Conservation (phyloP, 2,329 filamentous ascomycete species). For the Setomelanomma holmii region DNA sequence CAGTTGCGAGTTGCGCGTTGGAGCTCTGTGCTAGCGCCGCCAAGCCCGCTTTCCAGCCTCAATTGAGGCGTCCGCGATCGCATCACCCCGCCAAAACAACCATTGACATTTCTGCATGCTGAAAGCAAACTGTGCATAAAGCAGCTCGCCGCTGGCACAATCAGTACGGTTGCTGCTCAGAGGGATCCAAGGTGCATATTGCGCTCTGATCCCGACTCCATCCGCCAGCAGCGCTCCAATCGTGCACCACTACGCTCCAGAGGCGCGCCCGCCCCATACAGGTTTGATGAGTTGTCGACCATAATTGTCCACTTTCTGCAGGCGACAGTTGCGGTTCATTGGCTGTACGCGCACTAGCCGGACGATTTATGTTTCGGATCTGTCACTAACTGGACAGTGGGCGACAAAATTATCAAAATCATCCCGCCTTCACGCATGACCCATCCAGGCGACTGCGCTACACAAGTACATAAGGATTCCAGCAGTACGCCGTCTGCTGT, state of each 20-base stretch:
- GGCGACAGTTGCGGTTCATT: slow-evolving; percentile 33
- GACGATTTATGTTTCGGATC: slow-evolving; percentile 45
- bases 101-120: not conserved
- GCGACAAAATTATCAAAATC: slow-evolving; percentile 36
- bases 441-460: slow-evolving; percentile 27
- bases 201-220: slow-evolving; percentile 18
- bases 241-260: slow-evolving; percentile 25
- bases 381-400: slow-evolving; percentile 41
- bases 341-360: slow-evolving; percentile 40
- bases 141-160: not conserved
- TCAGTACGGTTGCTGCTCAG: not conserved
- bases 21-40: slow-evolving; percentile 27
- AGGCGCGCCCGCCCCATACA: slow-evolving; percentile 38
- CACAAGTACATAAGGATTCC: slow-evolving; percentile 39
- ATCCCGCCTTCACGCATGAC: slow-evolving; percentile 50
- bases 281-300: slow-evolving; percentile 49
- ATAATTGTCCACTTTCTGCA: slow-evolving; percentile 37
- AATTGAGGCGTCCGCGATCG: not conserved
- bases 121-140: slow-evolving; percentile 4
- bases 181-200: slow-evolving; percentile 9
- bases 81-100: not conserved
- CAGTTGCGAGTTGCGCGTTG: slow-evolving; percentile 39
- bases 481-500: slow-evolving; percentile 22
- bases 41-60: slow-evolving; percentile 6
- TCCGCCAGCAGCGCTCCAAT: slow-evolving; percentile 35